Evolutionary conservation across 2,329 filamentous ascomycete species (phyloP), one percentile per base, ranked within the genome.

Genomic region (Fusarium praegraminearum): DNA sequence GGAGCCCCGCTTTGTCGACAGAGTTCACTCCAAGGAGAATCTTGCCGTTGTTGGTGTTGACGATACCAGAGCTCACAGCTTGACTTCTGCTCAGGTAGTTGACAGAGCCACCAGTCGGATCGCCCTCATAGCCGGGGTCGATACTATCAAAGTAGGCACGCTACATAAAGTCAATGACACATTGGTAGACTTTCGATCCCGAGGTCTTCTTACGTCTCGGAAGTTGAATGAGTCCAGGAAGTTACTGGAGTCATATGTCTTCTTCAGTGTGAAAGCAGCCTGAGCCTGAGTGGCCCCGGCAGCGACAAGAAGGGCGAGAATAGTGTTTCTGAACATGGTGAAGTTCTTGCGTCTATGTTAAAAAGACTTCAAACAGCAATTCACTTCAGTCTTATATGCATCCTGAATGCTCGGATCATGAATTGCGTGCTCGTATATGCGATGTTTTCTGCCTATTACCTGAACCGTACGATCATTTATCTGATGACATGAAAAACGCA

Each of bases 211-310:
- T 33, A 63, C 60, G 36, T 64, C 61, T 57, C 57, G 30, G 22
- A 64, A 64, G 57, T 64, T 11, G 7, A 64, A 64, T 7, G 57
- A 55, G 38, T 64, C 50, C 7, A 64, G n/a, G 20, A 64, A 64
- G 15, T 64, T 64, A 7, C 57, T 57, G 6, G 61, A 43, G 13
- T 64, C 61, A 10, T 64, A 64, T 5, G 61, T 62, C 38, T 45
- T 64, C 15, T 28, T 64, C n/a, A 64, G 22, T 2, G 55, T 60
- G 2, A 60, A 63, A 3, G 55, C 57, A 9, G 52, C 55, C 5
- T 22, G 52, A 2, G 18, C 6, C 18, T 30, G 38, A 30, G 46
- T 47, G 35, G 22, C 57, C 35, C 41, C 57, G 11, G 43, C 20
- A 5, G 40, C 35, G 13, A 41, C 4, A 4, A 62, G 47, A 24